Percentiles rank a stretch among this genome's conserved stretches.
Evolutionary conservation across 2,329 filamentous ascomycete species (phyloP).

Genomic region (Diaporthe vaccinii): DNA sequence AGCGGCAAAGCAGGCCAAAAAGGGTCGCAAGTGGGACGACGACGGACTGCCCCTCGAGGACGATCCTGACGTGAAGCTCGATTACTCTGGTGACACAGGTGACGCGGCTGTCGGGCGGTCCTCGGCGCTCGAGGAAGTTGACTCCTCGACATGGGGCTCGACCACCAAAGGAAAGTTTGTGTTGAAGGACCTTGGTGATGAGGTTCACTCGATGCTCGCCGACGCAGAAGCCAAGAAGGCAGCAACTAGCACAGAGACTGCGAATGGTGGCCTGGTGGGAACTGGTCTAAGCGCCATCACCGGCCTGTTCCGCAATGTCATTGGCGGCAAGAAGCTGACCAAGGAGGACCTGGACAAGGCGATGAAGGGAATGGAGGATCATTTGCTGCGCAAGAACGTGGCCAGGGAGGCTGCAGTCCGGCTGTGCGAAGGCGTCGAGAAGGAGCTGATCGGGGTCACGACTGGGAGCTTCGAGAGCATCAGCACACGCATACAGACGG

Average conservation of each 20-base stretch:
- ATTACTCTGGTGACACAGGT: constrained; percentile 85
- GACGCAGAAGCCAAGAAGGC: constrained; percentile 78
- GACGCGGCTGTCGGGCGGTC: constrained; percentile 63
- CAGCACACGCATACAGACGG: constrained; percentile 83
- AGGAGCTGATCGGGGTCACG: constrained; percentile 89
- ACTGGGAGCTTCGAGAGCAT: constrained; percentile 93
- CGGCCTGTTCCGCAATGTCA: constrained; percentile 92
- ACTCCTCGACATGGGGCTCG: constrained; percentile 86
- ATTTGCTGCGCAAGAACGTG: constrained; percentile 95
- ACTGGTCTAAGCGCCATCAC: constrained; percentile 86
- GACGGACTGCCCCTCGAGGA: constrained; percentile 90
- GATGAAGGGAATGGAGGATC: constrained; percentile 95
- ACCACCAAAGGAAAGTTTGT: constrained; percentile 94
- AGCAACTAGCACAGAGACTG: constrained; percentile 58
- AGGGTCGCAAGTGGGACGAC: constrained; percentile 91
- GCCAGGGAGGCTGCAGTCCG: constrained; percentile 93
- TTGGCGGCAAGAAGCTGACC: constrained; percentile 93
- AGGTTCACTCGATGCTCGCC: constrained; percentile 90
- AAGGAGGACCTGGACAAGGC: constrained; percentile 91
- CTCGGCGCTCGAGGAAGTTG: constrained; percentile 78
- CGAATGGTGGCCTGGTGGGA: constrained; percentile 76
- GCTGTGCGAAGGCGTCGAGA: constrained; percentile 90
- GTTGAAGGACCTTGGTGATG: constrained; percentile 91
- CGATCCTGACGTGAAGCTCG: constrained; percentile 82
- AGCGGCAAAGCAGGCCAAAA: constrained; percentile 75